Conservation (phyloP, 2,329 filamentous ascomycete species). For the Bipolaris cookei region DNA sequence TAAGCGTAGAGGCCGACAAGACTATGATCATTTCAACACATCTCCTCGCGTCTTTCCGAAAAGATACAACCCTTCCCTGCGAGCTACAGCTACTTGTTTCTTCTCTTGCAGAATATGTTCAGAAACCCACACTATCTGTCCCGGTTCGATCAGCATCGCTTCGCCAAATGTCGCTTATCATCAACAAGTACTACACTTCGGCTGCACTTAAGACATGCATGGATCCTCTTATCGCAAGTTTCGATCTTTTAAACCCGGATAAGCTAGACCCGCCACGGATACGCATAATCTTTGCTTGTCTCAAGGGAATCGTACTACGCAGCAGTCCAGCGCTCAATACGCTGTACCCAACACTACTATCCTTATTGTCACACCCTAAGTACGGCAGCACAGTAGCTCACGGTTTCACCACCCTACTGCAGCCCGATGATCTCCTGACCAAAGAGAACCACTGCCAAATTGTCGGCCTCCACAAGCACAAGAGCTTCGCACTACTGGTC, state of each 20-base stretch:
- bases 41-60: conserved; percentile 59
- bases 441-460: conserved; percentile 67
- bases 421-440: conserved; percentile 66
- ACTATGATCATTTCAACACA: conserved; percentile 64
- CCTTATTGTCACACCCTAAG: conserved; percentile 56
- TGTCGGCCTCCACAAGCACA: conserved; percentile 68
- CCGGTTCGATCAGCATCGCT: conserved; percentile 46
- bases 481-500: conserved; percentile 65
- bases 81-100: conserved; percentile 43
- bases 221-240: conserved; percentile 46
- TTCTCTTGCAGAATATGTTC: conserved; percentile 49
- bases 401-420: conserved; percentile 65
- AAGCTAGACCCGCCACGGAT: conserved; percentile 53
- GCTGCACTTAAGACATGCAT: conserved; percentile 50
- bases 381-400: conserved; percentile 61
- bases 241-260: conserved; percentile 42
- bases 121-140: conserved; percentile 34
- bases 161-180: conserved; percentile 54
- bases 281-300: conserved; percentile 64
- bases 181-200: conserved; percentile 57
- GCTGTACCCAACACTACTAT: conserved; percentile 55
- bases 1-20: conserved; percentile 47
- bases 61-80: conserved; percentile 42
- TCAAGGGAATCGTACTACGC: conserved; percentile 66
- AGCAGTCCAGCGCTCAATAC: conserved; percentile 54